A percentile compares a stretch with the other conserved stretches of the same genome.
Evolutionary conservation across 2,329 filamentous ascomycete species (phyloP).

Genomic region (Cryphonectria parasitica): DNA sequence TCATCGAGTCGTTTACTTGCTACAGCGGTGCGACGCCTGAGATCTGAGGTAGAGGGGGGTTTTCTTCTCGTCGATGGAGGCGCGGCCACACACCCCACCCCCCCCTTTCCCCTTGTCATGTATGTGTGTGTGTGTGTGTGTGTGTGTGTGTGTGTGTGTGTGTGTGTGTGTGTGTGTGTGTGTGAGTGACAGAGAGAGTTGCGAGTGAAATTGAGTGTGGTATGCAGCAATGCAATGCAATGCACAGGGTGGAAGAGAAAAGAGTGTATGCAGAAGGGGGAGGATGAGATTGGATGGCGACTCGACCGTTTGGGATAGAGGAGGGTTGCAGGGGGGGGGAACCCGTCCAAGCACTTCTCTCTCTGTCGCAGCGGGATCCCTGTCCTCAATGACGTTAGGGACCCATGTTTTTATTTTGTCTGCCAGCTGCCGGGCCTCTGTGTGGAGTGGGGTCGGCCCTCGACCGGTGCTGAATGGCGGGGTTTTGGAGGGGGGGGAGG

Average conservation of each 20-base stretch:
- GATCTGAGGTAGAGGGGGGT: not conserved
- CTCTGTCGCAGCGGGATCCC: conserved; percentile 5
- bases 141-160: not conserved
- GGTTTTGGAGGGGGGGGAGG: conserved; percentile 7
- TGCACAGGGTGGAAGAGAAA: not conserved
- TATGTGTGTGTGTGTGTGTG: not conserved
- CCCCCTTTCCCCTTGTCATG: not conserved
- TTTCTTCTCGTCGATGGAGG: not conserved
- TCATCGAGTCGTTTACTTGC: conserved; percentile 45
- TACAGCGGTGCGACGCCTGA: conserved; percentile 23
- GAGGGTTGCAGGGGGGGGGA: not conserved
- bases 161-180: not conserved
- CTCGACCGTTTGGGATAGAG: not conserved
- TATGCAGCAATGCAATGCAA: conserved; percentile 10
- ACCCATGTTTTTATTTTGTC: not conserved
- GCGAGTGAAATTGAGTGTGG: not conserved
- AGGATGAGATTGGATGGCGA: conserved; percentile 1
- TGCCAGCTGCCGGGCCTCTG: conserved; percentile 5
- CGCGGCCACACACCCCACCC: not conserved
- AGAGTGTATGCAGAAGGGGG: not conserved
- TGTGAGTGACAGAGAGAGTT: too few species aligned
- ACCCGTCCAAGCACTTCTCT: too few species aligned
- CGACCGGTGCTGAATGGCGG: conserved; percentile 1
- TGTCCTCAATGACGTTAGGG: conserved; percentile 17
- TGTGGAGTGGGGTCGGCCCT: conserved; percentile 9